Evolutionary conservation across 805 yeast genomes (phyloP), one percentile per base, ranked within the genome.

Genomic region (Limtongozyma cylindracea): DNA sequence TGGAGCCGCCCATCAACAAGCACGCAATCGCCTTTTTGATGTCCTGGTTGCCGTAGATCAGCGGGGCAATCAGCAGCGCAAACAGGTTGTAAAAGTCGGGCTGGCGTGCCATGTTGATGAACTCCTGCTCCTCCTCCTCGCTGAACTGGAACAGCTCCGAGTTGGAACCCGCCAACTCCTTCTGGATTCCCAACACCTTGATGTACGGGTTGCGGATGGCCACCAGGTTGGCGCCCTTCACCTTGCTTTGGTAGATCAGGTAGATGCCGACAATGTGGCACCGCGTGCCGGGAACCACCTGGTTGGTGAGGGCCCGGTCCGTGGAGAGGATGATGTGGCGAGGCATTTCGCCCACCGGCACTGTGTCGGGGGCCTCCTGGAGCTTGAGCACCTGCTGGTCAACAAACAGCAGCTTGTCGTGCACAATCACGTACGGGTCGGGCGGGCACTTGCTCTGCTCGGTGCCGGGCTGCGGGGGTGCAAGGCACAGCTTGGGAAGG

Each of bases 271-370:
- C 65, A 19, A 84, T 59, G 6, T 91, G 78, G 32, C 91, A 91
- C 31, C 95, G 56, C 0, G 91, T 76, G 13, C 99, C 99, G 0
- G 99, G 99, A 19, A 84, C 73, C 15, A 88, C 80, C 29, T 61
- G 66, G 47, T 88, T 88, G 13, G 94, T 72, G 39, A 88, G 51
- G 34, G 74, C 76, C 28, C 98, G 60, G 42, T 88, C 96, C 16
- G 78, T 77, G 19, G 88, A 73, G 30, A 88, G 54, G 26, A 77
- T 39, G 19, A 88, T 70, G 37, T 88, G 91, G 33, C 99, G 64
- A 6, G 99, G 99, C 78, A 88, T 71, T 48, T 88, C 99, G 32
- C 99, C 98, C 14, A 88, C 92, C 2, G 98, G 99, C 2, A 88
- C 95, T 70, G 76, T 76, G 42, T 88, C 99, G 8, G 96, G 95